Evolutionary conservation across 345 rosid genomes (phyloP).

Genomic region (Salix caprea): DNA sequence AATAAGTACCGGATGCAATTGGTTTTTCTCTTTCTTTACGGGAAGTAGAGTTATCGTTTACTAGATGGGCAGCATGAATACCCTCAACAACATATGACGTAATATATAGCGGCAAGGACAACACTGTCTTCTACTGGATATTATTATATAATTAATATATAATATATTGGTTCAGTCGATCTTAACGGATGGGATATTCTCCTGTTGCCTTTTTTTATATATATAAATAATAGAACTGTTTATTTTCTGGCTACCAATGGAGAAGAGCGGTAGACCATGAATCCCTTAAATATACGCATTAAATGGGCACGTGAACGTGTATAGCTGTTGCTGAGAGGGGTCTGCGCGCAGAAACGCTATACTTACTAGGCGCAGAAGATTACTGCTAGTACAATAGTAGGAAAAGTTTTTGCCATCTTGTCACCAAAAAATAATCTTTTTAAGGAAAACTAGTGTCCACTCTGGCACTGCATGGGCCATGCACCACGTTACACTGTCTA

Average conservation of each 20-base stretch:
- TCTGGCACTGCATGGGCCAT: neutral
- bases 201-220: too few species aligned
- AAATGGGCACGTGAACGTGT: constrained; percentile 33
- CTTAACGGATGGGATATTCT: too few species aligned
- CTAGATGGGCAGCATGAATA: too few species aligned
- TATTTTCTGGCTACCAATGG: neutral
- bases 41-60: too few species aligned
- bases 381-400: neutral
- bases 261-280: neutral
- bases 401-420: too few species aligned
- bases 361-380: constrained; percentile 5
- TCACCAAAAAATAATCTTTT: neutral
- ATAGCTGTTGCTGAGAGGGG: constrained; percentile 10
- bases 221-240: neutral
- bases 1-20: too few species aligned
- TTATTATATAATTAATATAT: too few species aligned
- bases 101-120: too few species aligned
- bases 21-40: too few species aligned
- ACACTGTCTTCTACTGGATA: too few species aligned
- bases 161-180: too few species aligned
- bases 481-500: neutral
- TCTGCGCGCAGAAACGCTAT: constrained; percentile 16
- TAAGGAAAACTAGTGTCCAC: neutral
- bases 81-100: too few species aligned
- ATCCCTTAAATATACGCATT: constrained; percentile 11